phyloP scores from a whole-genome alignment of 164 flowering plant genomes.

The Kalanchoe fedtschenkoi region DNA sequence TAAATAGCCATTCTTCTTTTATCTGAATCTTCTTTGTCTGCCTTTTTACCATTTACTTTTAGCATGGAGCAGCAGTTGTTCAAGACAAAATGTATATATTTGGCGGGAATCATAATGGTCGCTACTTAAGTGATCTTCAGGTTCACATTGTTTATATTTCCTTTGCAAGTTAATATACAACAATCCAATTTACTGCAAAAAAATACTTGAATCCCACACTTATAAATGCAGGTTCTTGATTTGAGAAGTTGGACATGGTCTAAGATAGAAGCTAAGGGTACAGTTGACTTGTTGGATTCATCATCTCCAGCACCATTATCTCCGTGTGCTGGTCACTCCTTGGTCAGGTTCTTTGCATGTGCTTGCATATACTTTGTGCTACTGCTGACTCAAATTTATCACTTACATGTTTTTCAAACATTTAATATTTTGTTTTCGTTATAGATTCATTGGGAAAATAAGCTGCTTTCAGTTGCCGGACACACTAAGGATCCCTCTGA shows the following conservation, averaged over 20 bases:
- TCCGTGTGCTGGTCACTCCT: slow-evolving; percentile 93
- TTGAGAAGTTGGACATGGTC: slow-evolving; percentile 93
- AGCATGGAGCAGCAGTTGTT: too few species aligned
- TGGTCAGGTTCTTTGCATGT: slow-evolving; percentile 41
- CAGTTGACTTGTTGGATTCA: slow-evolving; percentile 34
- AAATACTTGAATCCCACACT: slow-evolving; percentile 5
- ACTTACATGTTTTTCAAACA: not conserved
- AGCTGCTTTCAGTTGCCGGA: slow-evolving; percentile 88
- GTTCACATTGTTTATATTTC: slow-evolving; percentile 19
- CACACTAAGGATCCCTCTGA: slow-evolving; percentile 95
- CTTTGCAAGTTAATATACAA: not conserved
- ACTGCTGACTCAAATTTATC: not conserved
- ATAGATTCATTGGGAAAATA: slow-evolving; percentile 90
- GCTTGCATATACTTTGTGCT: slow-evolving; percentile 4
- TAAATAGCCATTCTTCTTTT: not conserved
- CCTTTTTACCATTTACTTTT: not conserved
- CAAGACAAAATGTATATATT: slow-evolving; percentile 19
- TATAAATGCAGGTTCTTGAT: slow-evolving; percentile 62
- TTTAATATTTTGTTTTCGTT: slow-evolving; percentile 10
- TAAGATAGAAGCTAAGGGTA: slow-evolving; percentile 54
- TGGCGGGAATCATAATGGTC: slow-evolving; percentile 99
- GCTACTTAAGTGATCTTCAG: slow-evolving; percentile 95
- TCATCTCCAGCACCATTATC: slow-evolving; percentile 29
- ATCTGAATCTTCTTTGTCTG: not conserved
- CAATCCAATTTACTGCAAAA: too few species aligned